phyloP scores from a whole-genome alignment of 2,329 filamentous ascomycete genomes.

The Trichoderma breve region DNA sequence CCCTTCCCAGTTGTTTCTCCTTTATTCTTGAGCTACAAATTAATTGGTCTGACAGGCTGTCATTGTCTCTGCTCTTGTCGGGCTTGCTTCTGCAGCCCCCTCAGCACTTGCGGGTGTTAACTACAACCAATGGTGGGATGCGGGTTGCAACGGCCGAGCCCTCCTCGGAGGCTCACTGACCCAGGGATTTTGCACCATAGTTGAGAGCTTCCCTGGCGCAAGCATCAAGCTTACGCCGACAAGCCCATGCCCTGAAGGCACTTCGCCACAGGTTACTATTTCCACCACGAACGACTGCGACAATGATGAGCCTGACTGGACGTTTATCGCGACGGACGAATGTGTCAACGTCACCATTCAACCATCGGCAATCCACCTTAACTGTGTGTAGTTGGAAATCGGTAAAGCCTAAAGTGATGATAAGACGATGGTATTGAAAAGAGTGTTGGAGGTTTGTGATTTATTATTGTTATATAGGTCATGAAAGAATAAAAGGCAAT shows the following conservation, averaged over 20 bases:
- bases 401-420: neutral
- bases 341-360: neutral
- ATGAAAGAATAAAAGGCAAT: neutral
- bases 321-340: neutral
- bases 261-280: neutral
- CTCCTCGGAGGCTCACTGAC: neutral
- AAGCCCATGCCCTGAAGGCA: neutral
- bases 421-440: neutral
- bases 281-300: neutral
- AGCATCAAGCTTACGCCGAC: slow-evolving; percentile 2
- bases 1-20: neutral
- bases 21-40: neutral
- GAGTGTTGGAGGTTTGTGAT: neutral
- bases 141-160: neutral
- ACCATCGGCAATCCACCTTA: neutral
- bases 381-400: neutral
- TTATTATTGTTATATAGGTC: neutral
- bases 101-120: neutral
- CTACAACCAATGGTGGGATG: neutral
- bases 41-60: neutral
- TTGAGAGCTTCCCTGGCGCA: neutral
- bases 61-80: neutral
- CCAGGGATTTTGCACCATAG: neutral
- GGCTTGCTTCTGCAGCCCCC: neutral
- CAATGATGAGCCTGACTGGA: neutral